Percentiles rank a stretch among this genome's conserved stretches.
phyloP scores from a whole-genome alignment of 129 eudicot species.

The Chrysanthemum makinoi region DNA sequence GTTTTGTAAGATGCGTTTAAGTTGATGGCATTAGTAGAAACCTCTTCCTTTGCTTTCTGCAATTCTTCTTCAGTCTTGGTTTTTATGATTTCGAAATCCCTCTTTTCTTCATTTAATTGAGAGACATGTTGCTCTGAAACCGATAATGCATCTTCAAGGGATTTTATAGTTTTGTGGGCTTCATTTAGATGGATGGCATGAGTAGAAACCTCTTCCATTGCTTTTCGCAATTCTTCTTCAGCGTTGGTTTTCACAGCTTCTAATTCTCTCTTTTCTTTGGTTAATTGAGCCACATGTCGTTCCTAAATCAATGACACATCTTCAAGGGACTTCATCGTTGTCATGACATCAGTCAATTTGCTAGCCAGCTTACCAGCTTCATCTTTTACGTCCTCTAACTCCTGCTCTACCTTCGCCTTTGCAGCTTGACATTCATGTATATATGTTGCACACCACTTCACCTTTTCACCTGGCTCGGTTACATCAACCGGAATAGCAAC shows the following conservation, averaged over 20 bases:
- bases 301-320: constrained; percentile 46
- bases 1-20: constrained; percentile 7
- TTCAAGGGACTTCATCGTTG: constrained; percentile 37
- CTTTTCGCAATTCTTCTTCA: too few relatives aligned
- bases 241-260: too few relatives aligned
- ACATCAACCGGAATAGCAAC: constrained; percentile 47
- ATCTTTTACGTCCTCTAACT: constrained; percentile 43
- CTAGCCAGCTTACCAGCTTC: constrained; percentile 37
- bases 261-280: too few relatives aligned
- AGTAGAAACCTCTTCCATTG: too few relatives aligned
- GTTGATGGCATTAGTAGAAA: too few relatives aligned
- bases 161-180: background rate
- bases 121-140: constrained; percentile 39
- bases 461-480: constrained; percentile 68
- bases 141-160: constrained; percentile 13
- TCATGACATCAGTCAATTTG: constrained; percentile 41
- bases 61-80: too few relatives aligned
- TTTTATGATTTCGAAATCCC: too few relatives aligned
- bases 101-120: constrained; percentile 27
- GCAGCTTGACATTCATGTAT: constrained; percentile 47
- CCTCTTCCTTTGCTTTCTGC: too few relatives aligned
- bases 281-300: constrained; percentile 9
- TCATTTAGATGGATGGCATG: too few relatives aligned
- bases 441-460: constrained; percentile 52
- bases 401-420: constrained; percentile 44